Percentiles rank a stretch among this genome's conserved stretches.
Evolutionary conservation across 1,139 yeast species (phyloP).

Genomic region (Geotrichum phurueaensis): DNA sequence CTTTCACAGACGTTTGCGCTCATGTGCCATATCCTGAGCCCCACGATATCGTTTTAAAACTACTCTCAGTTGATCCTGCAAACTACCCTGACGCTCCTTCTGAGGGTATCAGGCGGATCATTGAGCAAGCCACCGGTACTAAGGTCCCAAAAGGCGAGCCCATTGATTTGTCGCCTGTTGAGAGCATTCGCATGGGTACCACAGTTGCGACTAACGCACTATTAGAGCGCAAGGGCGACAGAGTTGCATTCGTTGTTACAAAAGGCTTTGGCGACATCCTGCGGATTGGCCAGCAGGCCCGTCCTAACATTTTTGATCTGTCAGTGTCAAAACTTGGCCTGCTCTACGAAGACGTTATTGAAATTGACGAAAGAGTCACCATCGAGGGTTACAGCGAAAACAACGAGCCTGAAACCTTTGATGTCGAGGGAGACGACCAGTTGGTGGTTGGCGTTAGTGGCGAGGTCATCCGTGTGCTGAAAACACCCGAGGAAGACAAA

Average conservation of each 20-base stretch:
- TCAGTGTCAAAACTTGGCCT: conserved; percentile 52
- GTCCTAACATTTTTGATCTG: conserved; percentile 65
- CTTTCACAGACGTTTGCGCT: conserved; percentile 75
- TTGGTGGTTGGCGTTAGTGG: conserved; percentile 54
- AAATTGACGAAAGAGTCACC: conserved; percentile 68
- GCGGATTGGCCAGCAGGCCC: conserved; percentile 64
- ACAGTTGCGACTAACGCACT: conserved; percentile 78
- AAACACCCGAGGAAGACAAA: conserved; percentile 42
- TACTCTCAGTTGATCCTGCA: conserved; percentile 79
- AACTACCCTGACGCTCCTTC: conserved; percentile 87
- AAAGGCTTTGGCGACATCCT: conserved; percentile 61
- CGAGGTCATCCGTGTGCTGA: conserved; percentile 52
- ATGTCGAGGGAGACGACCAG: conserved; percentile 30
- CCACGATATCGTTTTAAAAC: conserved; percentile 56
- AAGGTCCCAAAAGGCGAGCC: conserved; percentile 42
- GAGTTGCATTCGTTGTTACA: conserved; percentile 59
- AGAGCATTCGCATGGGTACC: conserved; percentile 68
- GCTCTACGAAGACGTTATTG: conserved; percentile 59
- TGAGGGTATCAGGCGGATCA: conserved; percentile 77
- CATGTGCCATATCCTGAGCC: conserved; percentile 39
- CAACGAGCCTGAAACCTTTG: conserved; percentile 38
- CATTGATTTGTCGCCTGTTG: conserved; percentile 45
- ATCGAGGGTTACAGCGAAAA: conserved; percentile 61
- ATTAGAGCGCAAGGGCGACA: conserved; percentile 60
- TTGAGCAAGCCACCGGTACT: conserved; percentile 52